Conservation (phyloP, 202 grass and related monocot genomes). For the Musa balbisiana region DNA sequence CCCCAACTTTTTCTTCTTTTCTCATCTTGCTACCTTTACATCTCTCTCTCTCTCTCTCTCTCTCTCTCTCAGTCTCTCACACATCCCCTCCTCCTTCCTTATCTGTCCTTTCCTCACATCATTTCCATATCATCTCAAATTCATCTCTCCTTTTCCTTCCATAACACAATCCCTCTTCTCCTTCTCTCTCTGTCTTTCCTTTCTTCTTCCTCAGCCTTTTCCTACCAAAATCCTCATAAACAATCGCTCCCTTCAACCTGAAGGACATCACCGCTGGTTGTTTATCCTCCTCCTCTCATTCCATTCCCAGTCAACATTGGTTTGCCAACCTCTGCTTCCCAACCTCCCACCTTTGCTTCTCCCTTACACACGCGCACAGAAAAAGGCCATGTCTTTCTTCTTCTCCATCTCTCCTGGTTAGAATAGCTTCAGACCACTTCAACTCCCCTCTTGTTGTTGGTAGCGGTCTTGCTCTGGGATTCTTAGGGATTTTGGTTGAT, state of each 20-base stretch:
- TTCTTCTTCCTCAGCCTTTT: neutral
- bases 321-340: neutral
- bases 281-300: neutral
- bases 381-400: neutral
- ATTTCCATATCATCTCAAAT: neutral
- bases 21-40: slow-evolving; percentile 1
- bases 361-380: neutral
- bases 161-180: neutral
- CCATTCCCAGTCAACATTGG: neutral
- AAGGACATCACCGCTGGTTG: neutral
- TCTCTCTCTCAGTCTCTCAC: neutral
- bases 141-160: neutral
- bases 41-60: neutral
- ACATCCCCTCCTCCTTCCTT: slow-evolving; percentile 12
- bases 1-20: slow-evolving; percentile 4
- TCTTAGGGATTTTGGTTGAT: slow-evolving; percentile 9
- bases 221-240: neutral
- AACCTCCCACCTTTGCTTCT: neutral
- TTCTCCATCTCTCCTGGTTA: slow-evolving; percentile 6
- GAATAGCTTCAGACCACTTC: neutral
- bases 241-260: neutral
- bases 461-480: neutral
- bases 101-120: neutral
- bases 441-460: neutral
- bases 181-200: neutral